Evolutionary conservation across 2,329 filamentous ascomycete species (phyloP), one percentile per base, ranked within the genome.

Genomic region (Plectosphaerella sp.): DNA sequence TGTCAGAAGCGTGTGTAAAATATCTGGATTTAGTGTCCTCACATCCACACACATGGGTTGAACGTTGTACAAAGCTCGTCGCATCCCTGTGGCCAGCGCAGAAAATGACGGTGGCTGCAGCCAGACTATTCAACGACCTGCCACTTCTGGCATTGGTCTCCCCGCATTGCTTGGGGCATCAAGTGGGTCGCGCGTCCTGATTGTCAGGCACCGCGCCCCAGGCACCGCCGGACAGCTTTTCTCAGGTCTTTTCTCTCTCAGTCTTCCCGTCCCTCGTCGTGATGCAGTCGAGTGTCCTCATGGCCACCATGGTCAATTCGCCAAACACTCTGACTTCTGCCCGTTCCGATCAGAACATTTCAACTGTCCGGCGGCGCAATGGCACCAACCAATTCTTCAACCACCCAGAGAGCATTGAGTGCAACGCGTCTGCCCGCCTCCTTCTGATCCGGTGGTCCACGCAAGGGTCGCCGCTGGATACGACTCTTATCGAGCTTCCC

Each of bases 401-500:
- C 15, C 15, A 5, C 37, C 37, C 7, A 7, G 7, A 37, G 7
- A 15, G 14, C 37, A 18, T 14, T 15, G 16, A n/a, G 7, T 9
- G 37, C 41, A 16, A 43, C 16, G 18, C 5, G 6, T 7, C 16
- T n/a, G n/a, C 18, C 10, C n/a, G 12, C 18, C 41, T 43, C n/a
- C 6, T 6, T 12, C 16, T 20, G 16, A 10, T 43, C 41, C 41
- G 16, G n/a, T 20, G 16, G 8, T 8, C n/a, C 41, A 22, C 16
- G n/a, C n/a, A 20, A 20, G 41, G 41, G 41, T 22, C 22, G 22
- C 5, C 3, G 41, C 41, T 43, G n/a, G 41, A 20, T 12, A 16
- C 15, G 41, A 43, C n/a, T 20, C 41, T 46, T 46, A 46, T 46
- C 43, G 43, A 46, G 43, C 43, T 46, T 25, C 43, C 43, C n/a